These are phyloP conservation scores for Capsicum rhomboideum DNA, from an alignment of 257 asterid genomes.

Conservation along the genomic window DNA sequence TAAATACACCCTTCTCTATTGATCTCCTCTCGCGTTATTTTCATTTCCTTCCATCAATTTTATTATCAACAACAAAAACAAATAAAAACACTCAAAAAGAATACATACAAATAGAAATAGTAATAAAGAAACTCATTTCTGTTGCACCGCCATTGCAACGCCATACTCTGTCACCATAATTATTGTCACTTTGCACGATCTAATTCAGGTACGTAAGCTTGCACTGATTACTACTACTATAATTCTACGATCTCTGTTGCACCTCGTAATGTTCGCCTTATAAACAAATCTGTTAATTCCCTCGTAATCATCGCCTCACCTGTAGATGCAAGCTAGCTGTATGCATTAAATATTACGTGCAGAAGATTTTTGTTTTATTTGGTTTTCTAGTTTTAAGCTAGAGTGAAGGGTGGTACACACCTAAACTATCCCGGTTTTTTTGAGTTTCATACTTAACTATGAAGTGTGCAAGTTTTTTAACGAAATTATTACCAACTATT, in stretches of 20 bases:
- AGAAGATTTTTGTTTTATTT: not conserved
- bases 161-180: not conserved
- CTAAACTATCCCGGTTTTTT: too few relatives aligned
- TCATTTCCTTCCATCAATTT: not conserved
- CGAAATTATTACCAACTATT: too few relatives aligned
- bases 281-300: not conserved
- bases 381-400: not conserved
- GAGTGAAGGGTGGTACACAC: too few relatives aligned
- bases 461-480: too few relatives aligned
- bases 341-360: not conserved
- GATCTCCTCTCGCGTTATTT: not conserved
- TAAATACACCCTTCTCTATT: not conserved
- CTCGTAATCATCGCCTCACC: not conserved
- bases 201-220: not conserved
- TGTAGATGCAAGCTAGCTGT: too few relatives aligned
- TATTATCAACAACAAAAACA: not conserved
- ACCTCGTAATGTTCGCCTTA: not conserved
- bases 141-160: conserved; percentile 1
- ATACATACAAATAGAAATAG: not conserved
- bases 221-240: not conserved
- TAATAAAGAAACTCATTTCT: not conserved
- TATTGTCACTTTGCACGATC: not conserved
- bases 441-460: too few relatives aligned
- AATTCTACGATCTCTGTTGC: not conserved
- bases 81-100: not conserved